These are phyloP conservation scores for Solanum peruvianum DNA, from an alignment of 257 asterid genomes.

Conservation along the genomic window DNA sequence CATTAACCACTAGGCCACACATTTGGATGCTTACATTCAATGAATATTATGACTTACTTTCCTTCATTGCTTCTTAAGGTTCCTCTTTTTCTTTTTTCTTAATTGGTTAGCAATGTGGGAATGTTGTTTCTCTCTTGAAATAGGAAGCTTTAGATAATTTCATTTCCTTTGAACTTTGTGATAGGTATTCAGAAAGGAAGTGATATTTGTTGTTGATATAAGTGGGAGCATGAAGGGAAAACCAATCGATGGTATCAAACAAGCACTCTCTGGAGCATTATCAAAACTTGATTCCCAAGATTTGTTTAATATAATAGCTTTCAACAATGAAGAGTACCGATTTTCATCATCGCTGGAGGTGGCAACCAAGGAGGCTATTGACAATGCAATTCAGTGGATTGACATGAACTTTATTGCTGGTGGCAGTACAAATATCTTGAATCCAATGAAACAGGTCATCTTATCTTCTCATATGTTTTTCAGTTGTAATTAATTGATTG, in stretches of 20 bases:
- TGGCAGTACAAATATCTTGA: slow-evolving; percentile 53
- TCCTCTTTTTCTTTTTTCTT: not conserved
- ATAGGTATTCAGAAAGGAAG: slow-evolving; percentile 54
- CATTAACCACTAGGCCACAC: not conserved
- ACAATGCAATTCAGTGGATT: slow-evolving; percentile 46
- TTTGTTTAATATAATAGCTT: slow-evolving; percentile 46
- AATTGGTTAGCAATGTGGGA: not conserved
- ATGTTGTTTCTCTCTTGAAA: not conserved
- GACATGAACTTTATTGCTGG: slow-evolving; percentile 49
- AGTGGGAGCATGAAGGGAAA: slow-evolving; percentile 70
- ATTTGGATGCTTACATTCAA: not conserved
- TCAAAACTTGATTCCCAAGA: slow-evolving; percentile 46
- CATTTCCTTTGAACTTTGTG: not conserved
- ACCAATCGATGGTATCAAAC: slow-evolving; percentile 50
- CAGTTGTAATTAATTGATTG: not conserved
- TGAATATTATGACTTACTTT: not conserved
- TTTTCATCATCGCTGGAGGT: slow-evolving; percentile 45
- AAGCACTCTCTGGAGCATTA: slow-evolving; percentile 48
- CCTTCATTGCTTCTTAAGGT: not conserved
- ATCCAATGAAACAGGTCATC: slow-evolving; percentile 49
- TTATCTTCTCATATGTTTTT: slow-evolving; percentile 1
- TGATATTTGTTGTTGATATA: slow-evolving; percentile 62
- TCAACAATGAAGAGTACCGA: slow-evolving; percentile 36
- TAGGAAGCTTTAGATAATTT: not conserved
- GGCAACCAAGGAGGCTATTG: slow-evolving; percentile 42